Evolutionary conservation across 2,329 filamentous ascomycete genomes (phyloP), one percentile per base, ranked within the genome.

Genomic region (Myriangium duriaei): DNA sequence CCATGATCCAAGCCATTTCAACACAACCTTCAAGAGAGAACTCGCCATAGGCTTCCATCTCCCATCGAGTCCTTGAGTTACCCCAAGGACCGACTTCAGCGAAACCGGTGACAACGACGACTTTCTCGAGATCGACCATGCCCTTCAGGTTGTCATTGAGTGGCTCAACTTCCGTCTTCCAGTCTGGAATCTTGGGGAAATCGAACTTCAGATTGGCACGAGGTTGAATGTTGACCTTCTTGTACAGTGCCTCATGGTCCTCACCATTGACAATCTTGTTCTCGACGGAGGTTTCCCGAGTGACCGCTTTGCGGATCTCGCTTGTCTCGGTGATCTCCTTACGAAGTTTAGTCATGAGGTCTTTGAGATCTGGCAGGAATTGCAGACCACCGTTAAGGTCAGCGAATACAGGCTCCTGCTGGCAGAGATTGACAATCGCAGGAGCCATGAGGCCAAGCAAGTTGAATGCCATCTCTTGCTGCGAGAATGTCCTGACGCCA

Each of bases 1-100:
- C 91, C 88, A 96, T 98, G 61, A 98, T 85, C 91, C 91, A 98
- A 19, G 91, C 87, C 91, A 98, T 98, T 64, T 98, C 91, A 43
- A 98, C 81, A 54, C 91, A 96, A 18, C 91, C 91, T 62, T 98
- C 92, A 11, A 98, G 75, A 6, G 91, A 96, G 67, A 98, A 98
- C 55, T 94, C 75, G 56, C 91, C 91, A 49, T 87, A 79, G 1
- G 91, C 87, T 61, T 98, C 91, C 88, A 98, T 98, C 68, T 98
- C 91, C 91, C 91, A 98, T 45, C 91, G 79, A 32, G 91, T 98
- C 53, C 91, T 79, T 2, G 91, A 88, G 69, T 96, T 98, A 69
- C 91, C 91, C 92, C 91, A 98, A 5, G 91, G 91, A 33, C 91
- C 87, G 44, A 95, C 77, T 60, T 98, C 91, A 39, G 91, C 76